Conservation (phyloP, 2,329 filamentous ascomycete genomes). For the Tolypocladium sp. region DNA sequence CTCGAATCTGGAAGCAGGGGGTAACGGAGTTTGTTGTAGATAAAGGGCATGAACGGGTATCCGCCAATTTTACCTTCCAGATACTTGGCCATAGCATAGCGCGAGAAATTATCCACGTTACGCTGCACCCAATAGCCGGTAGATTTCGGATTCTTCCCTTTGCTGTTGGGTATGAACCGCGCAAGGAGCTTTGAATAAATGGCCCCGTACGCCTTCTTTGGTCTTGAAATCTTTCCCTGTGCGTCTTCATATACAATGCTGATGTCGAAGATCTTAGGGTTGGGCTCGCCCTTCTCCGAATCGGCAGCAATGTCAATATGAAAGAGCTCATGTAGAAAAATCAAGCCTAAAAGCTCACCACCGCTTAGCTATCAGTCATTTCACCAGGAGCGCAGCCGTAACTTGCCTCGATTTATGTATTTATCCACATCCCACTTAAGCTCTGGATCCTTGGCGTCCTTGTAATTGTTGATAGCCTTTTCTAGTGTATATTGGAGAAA, state of each 20-base stretch:
- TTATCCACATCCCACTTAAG: background rate
- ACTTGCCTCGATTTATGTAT: background rate
- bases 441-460: background rate
- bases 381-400: background rate
- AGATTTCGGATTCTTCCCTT: background rate
- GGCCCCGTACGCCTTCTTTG: background rate
- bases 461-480: background rate
- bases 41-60: background rate
- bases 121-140: background rate
- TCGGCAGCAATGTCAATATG: background rate
- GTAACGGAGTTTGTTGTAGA: background rate
- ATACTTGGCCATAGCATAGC: background rate
- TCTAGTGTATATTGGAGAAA: background rate
- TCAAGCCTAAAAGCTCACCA: background rate
- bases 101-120: background rate
- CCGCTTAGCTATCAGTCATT: too few relatives aligned
- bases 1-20: background rate
- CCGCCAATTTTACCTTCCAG: background rate
- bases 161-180: background rate
- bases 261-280: background rate
- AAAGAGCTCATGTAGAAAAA: background rate
- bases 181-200: background rate
- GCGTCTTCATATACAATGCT: background rate
- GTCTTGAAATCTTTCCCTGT: background rate
- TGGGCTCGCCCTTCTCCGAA: background rate